Evolutionary conservation across 768 basidiomycete species (phyloP), one percentile per base, ranked within the genome.

Genomic region (Russula dissimulans): DNA sequence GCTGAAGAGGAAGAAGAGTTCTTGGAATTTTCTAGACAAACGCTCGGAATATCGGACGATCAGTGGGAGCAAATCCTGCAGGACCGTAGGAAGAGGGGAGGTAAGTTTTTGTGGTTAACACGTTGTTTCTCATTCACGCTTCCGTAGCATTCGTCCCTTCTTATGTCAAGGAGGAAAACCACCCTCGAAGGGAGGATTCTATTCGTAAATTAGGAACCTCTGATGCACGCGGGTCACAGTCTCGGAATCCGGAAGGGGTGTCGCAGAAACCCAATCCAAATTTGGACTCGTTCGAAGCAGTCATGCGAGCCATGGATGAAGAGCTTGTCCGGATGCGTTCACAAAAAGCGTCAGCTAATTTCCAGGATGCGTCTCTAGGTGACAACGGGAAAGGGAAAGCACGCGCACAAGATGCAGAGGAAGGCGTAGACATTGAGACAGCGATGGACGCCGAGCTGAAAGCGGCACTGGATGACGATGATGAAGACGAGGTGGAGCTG

Each of bases 301-400:
- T 98, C 36, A 98, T 98, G 97, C 81, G 83, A 68, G 93, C 93
- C 3, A 91, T 98, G 86, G 97, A 99, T 66, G 81, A 76, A 17
- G 90, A 97, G 66, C 77, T 99, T 34, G 77, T 76, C 18, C 81
- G 77, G 15, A 70, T 74, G 47, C 77, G 75, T 32, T 68, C 74
- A 39, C 60, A 66, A 26, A 66, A 67, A 18, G 56, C 50, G n/a
- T 51, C 31, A 5, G 31, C 39, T 17, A 45, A 26, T 38, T 31
- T 43, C 22, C 14, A 18, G 39, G 54, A 22, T 34, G 49, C n/a
- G 11, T 67, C 66, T 14, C 43, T 15, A 18, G 29, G 10, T 69
- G 55, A 63, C 54, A 79, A 76, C 67, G 75, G 71, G 22, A 85
- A 82, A 70, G 79, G 74, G 3, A 80, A 82, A 62, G 69, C 68